Percentiles rank a stretch among this genome's conserved stretches.
Conservation (phyloP, 495 filamentous ascomycete genomes). For the Glutinoglossum americanum region DNA sequence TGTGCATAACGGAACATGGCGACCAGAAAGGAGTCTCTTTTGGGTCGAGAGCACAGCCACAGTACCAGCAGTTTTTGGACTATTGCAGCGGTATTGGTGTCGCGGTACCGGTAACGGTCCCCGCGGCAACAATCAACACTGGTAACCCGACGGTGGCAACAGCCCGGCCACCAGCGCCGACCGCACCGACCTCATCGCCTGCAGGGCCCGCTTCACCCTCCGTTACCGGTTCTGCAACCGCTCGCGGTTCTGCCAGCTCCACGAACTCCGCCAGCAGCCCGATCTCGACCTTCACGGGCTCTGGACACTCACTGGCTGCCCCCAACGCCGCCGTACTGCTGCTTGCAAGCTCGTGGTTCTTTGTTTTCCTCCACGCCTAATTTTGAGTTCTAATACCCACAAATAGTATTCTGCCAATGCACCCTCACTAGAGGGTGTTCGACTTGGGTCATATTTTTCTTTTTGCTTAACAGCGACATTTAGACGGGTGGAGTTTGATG, state of each 20-base stretch:
- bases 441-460: not conserved
- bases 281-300: not conserved
- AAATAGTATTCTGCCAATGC: not conserved
- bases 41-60: not conserved
- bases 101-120: not conserved
- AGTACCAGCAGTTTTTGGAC: conserved; percentile 5
- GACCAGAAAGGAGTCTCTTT: not conserved
- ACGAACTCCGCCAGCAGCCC: not conserved
- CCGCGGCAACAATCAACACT: not conserved
- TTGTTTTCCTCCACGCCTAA: not conserved
- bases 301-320: not conserved
- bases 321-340: not conserved
- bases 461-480: not conserved
- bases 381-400: not conserved
- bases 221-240: not conserved
- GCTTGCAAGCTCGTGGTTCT: not conserved
- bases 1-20: not conserved
- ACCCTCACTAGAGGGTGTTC: not conserved
- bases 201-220: not conserved
- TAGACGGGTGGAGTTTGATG: not conserved
- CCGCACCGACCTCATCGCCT: not conserved
- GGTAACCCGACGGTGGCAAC: not conserved
- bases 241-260: not conserved
- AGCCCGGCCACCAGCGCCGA: not conserved
- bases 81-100: conserved; percentile 2